phyloP scores from a whole-genome alignment of 106 monocot genomes.

The Narthecium ossifragum region DNA sequence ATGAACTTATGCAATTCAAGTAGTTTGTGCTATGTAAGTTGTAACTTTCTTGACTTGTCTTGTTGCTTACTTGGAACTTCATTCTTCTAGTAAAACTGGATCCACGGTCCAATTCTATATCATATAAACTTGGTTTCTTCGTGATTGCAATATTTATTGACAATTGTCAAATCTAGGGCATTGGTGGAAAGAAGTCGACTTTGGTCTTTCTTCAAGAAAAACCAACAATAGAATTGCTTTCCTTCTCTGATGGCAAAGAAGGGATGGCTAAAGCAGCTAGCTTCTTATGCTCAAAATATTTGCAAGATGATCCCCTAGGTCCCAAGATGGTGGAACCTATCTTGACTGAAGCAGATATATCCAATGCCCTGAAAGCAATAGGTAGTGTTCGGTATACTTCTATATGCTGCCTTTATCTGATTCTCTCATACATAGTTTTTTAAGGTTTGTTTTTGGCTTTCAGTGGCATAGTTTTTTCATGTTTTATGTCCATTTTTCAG shows the following conservation, averaged over 20 bases:
- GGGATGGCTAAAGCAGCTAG: constrained; percentile 71
- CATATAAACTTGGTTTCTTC: too few species aligned
- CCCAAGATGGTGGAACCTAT: constrained; percentile 12
- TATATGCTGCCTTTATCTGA: background rate
- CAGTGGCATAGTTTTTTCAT: background rate
- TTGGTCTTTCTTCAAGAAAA: constrained; percentile 16
- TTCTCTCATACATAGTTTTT: background rate
- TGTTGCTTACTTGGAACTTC: too few species aligned
- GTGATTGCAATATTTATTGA: too few species aligned
- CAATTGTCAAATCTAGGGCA: constrained; percentile 47
- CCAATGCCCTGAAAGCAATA: constrained; percentile 51
- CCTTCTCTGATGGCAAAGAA: constrained; percentile 70
- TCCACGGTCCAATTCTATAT: too few species aligned
- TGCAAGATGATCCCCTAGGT: constrained; percentile 19
- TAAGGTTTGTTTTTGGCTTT: background rate
- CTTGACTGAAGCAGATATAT: constrained; percentile 67
- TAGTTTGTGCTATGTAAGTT: constrained; percentile 22
- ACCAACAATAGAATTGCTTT: constrained; percentile 63
- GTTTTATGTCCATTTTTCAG: constrained; percentile 20
- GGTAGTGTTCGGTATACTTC: constrained; percentile 37
- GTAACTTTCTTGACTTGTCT: background rate
- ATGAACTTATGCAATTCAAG: constrained; percentile 10
- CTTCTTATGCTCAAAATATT: constrained; percentile 51
- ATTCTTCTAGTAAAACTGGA: too few species aligned
- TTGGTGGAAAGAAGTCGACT: constrained; percentile 13